Percentiles rank a stretch among this genome's conserved stretches.
These are phyloP conservation scores for Amaranthus tricolor DNA, from an alignment of 179 eudicot species.

Conservation along the genomic window DNA sequence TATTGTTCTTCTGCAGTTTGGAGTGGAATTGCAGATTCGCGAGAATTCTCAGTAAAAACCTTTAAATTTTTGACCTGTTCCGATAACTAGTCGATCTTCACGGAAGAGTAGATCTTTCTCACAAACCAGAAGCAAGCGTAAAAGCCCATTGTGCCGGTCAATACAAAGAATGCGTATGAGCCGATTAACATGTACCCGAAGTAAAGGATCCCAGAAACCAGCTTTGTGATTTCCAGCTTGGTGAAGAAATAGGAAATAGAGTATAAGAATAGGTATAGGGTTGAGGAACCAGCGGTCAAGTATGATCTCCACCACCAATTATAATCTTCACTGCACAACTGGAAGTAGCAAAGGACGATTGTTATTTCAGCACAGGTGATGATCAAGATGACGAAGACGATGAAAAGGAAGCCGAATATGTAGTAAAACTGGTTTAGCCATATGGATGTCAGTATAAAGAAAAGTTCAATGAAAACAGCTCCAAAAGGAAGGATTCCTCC, in stretches of 20 bases:
- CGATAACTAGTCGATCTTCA: slow-evolving; percentile 34
- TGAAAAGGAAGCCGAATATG: slow-evolving; percentile 48
- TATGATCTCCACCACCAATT: slow-evolving; percentile 53
- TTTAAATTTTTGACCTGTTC: background rate
- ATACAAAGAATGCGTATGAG: slow-evolving; percentile 39
- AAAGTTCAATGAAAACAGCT: slow-evolving; percentile 44
- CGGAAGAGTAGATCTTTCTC: slow-evolving; percentile 45
- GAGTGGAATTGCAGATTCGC: slow-evolving; percentile 11
- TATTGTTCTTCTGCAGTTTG: slow-evolving; percentile 17
- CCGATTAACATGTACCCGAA: slow-evolving; percentile 45
- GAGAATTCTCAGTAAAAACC: background rate
- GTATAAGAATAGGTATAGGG: slow-evolving; percentile 43
- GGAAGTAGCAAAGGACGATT: slow-evolving; percentile 46
- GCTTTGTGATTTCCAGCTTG: slow-evolving; percentile 42
- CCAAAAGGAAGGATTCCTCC: slow-evolving; percentile 50
- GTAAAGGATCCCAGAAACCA: slow-evolving; percentile 43
- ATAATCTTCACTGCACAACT: slow-evolving; percentile 48
- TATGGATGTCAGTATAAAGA: slow-evolving; percentile 47
- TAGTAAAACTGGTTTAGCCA: slow-evolving; percentile 53
- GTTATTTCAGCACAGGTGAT: slow-evolving; percentile 45
- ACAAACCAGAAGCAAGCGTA: slow-evolving; percentile 46
- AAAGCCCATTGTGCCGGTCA: slow-evolving; percentile 43
- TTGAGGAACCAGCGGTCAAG: slow-evolving; percentile 46
- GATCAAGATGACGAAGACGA: slow-evolving; percentile 41
- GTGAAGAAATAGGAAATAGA: slow-evolving; percentile 47